Base-by-base conservation (phyloP, 495 filamentous ascomycete species). In the Tuber brumale region DNA sequence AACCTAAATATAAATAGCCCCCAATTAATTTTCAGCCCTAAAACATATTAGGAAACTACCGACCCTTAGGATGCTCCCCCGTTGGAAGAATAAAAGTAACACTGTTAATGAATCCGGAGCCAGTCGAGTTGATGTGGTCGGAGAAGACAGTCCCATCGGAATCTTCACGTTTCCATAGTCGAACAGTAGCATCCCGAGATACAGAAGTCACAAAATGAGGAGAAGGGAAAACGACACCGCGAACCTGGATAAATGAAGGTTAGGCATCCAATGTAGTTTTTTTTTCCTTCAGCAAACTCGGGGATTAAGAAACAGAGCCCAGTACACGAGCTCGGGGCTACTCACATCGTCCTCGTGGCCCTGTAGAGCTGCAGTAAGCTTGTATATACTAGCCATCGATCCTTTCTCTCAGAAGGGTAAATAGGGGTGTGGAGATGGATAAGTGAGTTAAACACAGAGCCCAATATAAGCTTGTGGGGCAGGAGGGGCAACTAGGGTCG, bases 131-230 rank as follows among this genome's bases (percentile, higher is more conserved):
- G 74, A 97, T 91, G 4, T 89, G 90, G 78, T 89, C 88, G 79
- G 97, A 93, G 82, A 91, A 97, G 27, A 85, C 92, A 61, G 89
- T 94, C 71, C 86, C 88, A 76, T 87, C 85, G 21, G 89, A 86
- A 69, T 90, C 86, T 57, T 88, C 86, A 66, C 85, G 84, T 79
- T 90, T 93, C 96, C 96, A 99, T 70, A 93, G 83, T 46, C 94
- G 91, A 57, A 97, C 94, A 5, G 94, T 97, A 74, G 90, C 90
- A 87, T 98, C 96, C 84, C 96, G 89, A 73, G 95, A 97, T 35
- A 93, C 92, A 19, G 95, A 97, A 75, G 96, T 84, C 44, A 97
- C 85, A 71, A 89, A 85, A 77, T 92, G 89, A 74, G 92, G 86
- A 70, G 87, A 86, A 23, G 94, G 93, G 82, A 95, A 98, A 83